These are phyloP conservation scores for Heritiera littoralis DNA, from an alignment of 345 rosid species.

Conservation along the genomic window DNA sequence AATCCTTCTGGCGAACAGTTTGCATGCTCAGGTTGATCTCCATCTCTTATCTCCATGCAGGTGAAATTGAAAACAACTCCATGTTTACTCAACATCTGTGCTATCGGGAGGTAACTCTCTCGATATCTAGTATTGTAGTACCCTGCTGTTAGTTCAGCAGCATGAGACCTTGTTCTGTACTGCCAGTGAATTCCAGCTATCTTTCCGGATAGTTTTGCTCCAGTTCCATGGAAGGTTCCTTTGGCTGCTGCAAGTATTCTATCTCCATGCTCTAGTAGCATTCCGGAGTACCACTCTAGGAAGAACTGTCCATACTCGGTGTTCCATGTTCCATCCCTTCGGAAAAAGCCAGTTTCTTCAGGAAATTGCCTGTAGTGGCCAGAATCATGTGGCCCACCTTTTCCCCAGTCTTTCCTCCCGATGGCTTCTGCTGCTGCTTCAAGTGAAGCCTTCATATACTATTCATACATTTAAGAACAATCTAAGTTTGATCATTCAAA, in stretches of 20 bases:
- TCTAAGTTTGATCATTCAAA: background rate
- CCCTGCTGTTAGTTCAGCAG: constrained; percentile 94
- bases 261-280: constrained; percentile 81
- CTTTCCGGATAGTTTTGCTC: constrained; percentile 73
- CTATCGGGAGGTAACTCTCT: constrained; percentile 82
- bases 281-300: constrained; percentile 83
- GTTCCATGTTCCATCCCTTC: constrained; percentile 88
- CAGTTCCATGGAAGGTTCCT: constrained; percentile 66
- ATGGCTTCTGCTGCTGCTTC: constrained; percentile 74
- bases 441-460: constrained; percentile 91
- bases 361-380: constrained; percentile 88
- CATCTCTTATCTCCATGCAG: constrained; percentile 95
- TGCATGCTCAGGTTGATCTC: constrained; percentile 67
- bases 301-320: constrained; percentile 83
- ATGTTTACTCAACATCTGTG: constrained; percentile 65
- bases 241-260: constrained; percentile 69
- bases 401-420: constrained; percentile 76
- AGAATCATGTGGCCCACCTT: constrained; percentile 76
- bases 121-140: constrained; percentile 74
- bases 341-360: constrained; percentile 80
- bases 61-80: constrained; percentile 82
- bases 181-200: constrained; percentile 99
- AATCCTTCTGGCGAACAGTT: constrained; percentile 37
- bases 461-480: constrained; percentile 31
- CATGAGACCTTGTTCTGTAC: constrained; percentile 88